These are phyloP conservation scores for Corylus avellana DNA, from an alignment of 306 rosid species.

Conservation along the genomic window DNA sequence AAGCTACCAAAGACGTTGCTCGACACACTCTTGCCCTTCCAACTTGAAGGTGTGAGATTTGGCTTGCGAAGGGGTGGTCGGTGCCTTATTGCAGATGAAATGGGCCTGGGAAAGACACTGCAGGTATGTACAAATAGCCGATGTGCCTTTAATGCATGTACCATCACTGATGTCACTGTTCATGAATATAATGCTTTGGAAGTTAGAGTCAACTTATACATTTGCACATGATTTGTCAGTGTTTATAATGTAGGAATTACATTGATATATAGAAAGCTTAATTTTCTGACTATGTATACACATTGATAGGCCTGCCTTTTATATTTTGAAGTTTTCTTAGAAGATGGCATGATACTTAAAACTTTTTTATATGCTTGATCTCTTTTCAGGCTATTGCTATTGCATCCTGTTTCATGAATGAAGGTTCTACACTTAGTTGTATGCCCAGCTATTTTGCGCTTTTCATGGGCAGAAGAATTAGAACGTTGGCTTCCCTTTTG, in stretches of 20 bases:
- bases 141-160: conserved; percentile 8
- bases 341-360: background rate
- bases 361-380: conserved; percentile 4
- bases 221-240: background rate
- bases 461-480: conserved; percentile 94
- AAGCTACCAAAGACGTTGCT: conserved; percentile 60
- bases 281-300: background rate
- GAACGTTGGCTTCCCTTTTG: conserved; percentile 94
- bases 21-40: conserved; percentile 77
- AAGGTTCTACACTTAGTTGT: conserved; percentile 87
- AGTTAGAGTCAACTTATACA: background rate
- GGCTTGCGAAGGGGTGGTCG: conserved; percentile 87
- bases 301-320: background rate
- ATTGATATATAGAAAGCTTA: background rate
- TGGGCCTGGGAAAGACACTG: conserved; percentile 96
- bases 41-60: conserved; percentile 73
- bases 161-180: background rate
- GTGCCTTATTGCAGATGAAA: conserved; percentile 91
- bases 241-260: background rate
- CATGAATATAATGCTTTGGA: background rate
- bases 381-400: conserved; percentile 79
- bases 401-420: conserved; percentile 79
- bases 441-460: conserved; percentile 93
- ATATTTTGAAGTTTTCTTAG: background rate
- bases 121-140: conserved; percentile 53